Percentiles rank a stretch among this genome's conserved stretches.
These are phyloP conservation scores for Mucor circinelloides DNA, from an alignment of 371 early-diverging fungal species.

Conservation along the genomic window DNA sequence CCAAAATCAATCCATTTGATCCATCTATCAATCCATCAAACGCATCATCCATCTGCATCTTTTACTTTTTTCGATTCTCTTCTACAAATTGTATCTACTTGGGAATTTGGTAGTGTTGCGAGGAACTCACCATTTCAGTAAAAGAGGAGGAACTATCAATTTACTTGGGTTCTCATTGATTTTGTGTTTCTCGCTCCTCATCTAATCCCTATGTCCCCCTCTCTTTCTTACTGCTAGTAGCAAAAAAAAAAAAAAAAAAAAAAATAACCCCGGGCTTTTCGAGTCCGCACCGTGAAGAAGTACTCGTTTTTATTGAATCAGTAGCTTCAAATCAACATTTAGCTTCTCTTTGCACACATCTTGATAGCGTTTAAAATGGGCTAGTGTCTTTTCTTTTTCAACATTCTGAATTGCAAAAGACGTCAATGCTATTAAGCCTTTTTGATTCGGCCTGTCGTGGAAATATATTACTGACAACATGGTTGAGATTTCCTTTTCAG, in stretches of 20 bases:
- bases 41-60: not conserved
- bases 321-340: constrained; percentile 17
- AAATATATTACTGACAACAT: constrained; percentile 64
- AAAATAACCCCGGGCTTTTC: not conserved
- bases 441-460: constrained; percentile 21
- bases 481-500: constrained; percentile 34
- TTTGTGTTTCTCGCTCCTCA: not conserved
- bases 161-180: not conserved
- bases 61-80: not conserved
- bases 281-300: not conserved
- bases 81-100: not conserved
- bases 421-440: constrained; percentile 37
- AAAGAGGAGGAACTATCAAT: constrained; percentile 25
- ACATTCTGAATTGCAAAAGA: constrained; percentile 33
- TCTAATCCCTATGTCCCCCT: not conserved
- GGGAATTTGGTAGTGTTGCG: not conserved
- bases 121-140: constrained; percentile 36
- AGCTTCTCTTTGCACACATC: constrained; percentile 9
- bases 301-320: constrained; percentile 14
- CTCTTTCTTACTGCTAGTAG: not conserved
- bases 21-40: constrained; percentile 1
- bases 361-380: constrained; percentile 29
- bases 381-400: constrained; percentile 16
- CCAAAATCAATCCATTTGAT: not conserved
- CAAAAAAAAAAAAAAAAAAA: not conserved